Conservation (phyloP, 192 early-diverging fungal species). For the Coemansia sp. region DNA sequence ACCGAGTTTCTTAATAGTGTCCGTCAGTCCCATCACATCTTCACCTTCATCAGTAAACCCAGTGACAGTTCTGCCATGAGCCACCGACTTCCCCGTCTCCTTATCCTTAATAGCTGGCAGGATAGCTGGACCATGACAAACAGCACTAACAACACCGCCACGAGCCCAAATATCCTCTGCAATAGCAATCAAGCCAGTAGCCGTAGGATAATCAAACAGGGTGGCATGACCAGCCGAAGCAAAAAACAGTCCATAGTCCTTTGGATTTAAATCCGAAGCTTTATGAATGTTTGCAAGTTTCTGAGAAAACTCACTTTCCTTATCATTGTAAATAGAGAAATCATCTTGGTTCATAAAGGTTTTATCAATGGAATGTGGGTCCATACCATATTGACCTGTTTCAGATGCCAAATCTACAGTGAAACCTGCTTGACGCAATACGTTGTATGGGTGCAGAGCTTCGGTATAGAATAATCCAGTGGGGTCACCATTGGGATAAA, state of each 20-base stretch:
- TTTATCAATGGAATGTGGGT: conserved; percentile 51
- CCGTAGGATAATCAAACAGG: conserved; percentile 54
- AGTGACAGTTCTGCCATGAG: conserved; percentile 64
- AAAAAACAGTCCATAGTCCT: conserved; percentile 53
- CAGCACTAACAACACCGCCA: conserved; percentile 54
- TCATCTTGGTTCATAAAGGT: conserved; percentile 41
- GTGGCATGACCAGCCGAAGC: conserved; percentile 55
- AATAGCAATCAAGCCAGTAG: conserved; percentile 40
- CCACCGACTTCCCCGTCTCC: conserved; percentile 54
- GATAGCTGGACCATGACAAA: conserved; percentile 65
- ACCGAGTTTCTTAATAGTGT: conserved; percentile 29
- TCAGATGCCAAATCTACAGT: conserved; percentile 55
- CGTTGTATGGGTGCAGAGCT: conserved; percentile 53
- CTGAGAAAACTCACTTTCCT: conserved; percentile 36
- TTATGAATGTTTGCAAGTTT: conserved; percentile 44
- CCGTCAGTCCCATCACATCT: conserved; percentile 39
- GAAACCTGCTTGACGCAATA: conserved; percentile 46
- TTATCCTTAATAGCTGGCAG: conserved; percentile 59
- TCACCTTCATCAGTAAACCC: conserved; percentile 74
- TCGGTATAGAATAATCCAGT: conserved; percentile 57
- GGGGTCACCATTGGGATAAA: conserved; percentile 52
- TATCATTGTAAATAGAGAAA: conserved; percentile 31
- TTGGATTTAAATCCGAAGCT: conserved; percentile 47
- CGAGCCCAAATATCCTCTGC: conserved; percentile 54
- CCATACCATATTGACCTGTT: conserved; percentile 52